These are phyloP conservation scores for Dovyalis caffra DNA, from an alignment of 345 rosid species.

Conservation along the genomic window DNA sequence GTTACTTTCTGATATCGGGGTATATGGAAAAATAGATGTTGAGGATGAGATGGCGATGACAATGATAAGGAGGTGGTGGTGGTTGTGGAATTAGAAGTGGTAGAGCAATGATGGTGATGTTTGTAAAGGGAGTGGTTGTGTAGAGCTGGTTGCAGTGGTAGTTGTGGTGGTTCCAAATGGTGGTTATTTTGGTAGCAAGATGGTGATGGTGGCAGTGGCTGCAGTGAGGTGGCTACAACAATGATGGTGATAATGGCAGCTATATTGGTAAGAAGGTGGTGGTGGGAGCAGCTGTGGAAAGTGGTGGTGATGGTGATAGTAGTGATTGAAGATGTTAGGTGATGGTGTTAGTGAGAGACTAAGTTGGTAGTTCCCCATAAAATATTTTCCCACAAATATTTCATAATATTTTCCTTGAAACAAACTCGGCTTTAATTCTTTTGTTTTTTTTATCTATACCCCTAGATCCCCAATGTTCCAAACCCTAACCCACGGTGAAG, in stretches of 20 bases:
- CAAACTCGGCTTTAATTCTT: background rate
- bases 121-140: background rate
- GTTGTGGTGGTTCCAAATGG: no score
- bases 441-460: background rate
- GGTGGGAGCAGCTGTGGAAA: background rate
- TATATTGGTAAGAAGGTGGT: background rate
- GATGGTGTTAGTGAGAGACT: background rate
- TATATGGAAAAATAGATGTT: background rate
- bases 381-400: background rate
- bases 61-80: background rate
- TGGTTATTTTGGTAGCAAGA: background rate
- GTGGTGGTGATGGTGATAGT: background rate
- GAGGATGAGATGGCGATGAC: background rate
- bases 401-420: background rate
- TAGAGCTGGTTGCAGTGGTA: background rate
- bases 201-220: background rate
- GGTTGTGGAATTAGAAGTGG: background rate
- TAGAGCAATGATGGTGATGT: background rate
- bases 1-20: background rate
- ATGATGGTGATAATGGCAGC: background rate
- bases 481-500: background rate
- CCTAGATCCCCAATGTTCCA: background rate
- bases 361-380: background rate
- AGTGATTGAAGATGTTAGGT: background rate
- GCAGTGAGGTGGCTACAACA: background rate